Evolutionary conservation across 768 basidiomycete species (phyloP), one percentile per base, ranked within the genome.

Genomic region (Termitomyces sp.): DNA sequence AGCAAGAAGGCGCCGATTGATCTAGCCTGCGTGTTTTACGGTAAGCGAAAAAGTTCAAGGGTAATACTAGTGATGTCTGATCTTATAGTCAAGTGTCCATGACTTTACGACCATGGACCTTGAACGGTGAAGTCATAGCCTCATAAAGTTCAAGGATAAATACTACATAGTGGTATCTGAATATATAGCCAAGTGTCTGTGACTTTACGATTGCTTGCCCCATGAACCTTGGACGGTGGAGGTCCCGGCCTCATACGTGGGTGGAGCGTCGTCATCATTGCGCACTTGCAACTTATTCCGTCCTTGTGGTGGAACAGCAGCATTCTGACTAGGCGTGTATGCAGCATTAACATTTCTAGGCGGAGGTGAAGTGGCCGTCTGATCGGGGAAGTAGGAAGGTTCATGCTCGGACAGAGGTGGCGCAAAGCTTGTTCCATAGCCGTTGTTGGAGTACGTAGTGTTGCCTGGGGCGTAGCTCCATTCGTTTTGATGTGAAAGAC

Each of bases 391-490:
- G 42, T 67, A 64, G 28, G 64, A 60, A 16, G 57, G 59, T 32
- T 60, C 60, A 57, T 68, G 69, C 36, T 72, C 66, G n/a, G 59
- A 58, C 20, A 68, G 71, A n/a, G 77, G 62, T 3, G 77, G 70
- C 9, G 77, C 75, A 14, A 70, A 65, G 63, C 76, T 81, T 28
- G 65, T 64, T 4, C 61, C 62, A 24, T 63, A 59, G 20, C 63
- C 61, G 28, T 63, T 35, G 32, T 79, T 83, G 56, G 49, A 9
- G 22, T 88, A 88, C 8, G 80, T 78, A 54, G 77, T 77, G 20
- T 82, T 84, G 6, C 82, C 80, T 32, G 81, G 74, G 7, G 82
- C 78, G 67, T 88, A 84, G 55, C 72, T 77, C n/a, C 77, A 80
- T 33, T 83, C 78, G 30, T 73, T 71, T 28, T 70, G 70, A 58